A percentile compares a stretch with the other conserved stretches of the same genome.
Conservation (phyloP, 495 filamentous ascomycete genomes). For the Aspergillus panamensis region DNA sequence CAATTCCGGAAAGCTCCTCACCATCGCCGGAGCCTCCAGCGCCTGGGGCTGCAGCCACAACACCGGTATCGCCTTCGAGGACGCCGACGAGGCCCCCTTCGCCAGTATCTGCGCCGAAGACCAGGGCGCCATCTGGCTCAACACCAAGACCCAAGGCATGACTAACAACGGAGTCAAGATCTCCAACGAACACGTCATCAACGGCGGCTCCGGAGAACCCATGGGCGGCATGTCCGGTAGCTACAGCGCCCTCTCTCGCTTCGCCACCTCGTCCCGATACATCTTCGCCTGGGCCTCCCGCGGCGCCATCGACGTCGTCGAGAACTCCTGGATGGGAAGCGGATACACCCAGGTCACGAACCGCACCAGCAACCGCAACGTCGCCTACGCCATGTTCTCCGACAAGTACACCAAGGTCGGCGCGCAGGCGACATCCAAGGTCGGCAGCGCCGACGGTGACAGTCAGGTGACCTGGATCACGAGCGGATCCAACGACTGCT, state of each 20-base stretch:
- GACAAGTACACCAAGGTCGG: constrained; percentile 51
- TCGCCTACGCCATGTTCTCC: constrained; percentile 45
- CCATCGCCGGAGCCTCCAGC: constrained; percentile 44
- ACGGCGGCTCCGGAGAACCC: constrained; percentile 50
- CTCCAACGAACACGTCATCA: constrained; percentile 53
- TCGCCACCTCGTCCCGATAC: constrained; percentile 40
- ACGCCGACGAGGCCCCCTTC: constrained; percentile 46
- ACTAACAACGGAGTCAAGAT: constrained; percentile 47
- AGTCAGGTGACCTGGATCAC: constrained; percentile 52
- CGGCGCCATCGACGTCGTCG: constrained; percentile 46
- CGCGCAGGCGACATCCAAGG: constrained; percentile 40
- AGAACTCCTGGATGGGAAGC: constrained; percentile 49
- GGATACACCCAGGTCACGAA: constrained; percentile 46
- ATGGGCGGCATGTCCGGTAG: constrained; percentile 57
- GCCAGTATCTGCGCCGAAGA: constrained; percentile 54
- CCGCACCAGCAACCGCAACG: constrained; percentile 49
- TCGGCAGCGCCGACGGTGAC: constrained; percentile 48
- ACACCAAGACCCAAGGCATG: constrained; percentile 52
- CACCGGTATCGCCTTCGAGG: constrained; percentile 55
- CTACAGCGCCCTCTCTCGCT: constrained; percentile 48
- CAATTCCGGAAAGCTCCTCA: constrained; percentile 38
- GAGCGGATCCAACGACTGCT: constrained; percentile 43
- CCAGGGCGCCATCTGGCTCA: constrained; percentile 57
- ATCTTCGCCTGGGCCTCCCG: constrained; percentile 54
- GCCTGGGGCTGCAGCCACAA: constrained; percentile 57